Base-by-base conservation (phyloP, 192 early-diverging fungal species). In the Podila minutissima region DNA sequence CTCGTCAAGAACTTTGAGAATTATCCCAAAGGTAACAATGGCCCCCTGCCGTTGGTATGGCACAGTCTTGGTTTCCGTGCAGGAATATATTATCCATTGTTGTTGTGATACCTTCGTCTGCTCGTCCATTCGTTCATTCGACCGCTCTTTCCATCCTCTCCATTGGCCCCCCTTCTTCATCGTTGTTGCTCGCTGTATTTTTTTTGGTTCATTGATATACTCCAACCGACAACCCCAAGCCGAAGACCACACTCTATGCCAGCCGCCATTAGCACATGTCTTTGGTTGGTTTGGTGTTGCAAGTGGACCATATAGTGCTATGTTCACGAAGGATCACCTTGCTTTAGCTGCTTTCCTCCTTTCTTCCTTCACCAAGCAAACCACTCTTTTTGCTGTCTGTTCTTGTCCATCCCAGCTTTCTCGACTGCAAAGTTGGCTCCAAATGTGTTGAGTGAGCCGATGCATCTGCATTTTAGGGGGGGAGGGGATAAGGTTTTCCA, bases 1-100 rank as follows among this genome's bases (percentile, higher is more conserved):
- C 37, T 81, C 33, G 77, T 81, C 66, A 81, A 81, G 67, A 81
- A 81, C 67, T 81, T 81, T 66, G 77, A 81, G 62, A 81, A 81
- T 67, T 81, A 81, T 60, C 77, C 77, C 57, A 81, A 81, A 51
- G 77, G 77, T 81, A 72, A 77, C 12, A 46, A 46, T 46, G 41
- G 41, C 41, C 11, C 35, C 29, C n/a, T n/a, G 9, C 35, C 35
- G 35, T 37, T 37, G 0, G 35, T 8, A 37, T 37, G 35, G 15
- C 41, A 46, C 41, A 4, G 41, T 46, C 41, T 46, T 46, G 15
- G 41, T 46, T 46, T 46, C 41, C 41, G 12, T 46, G 41, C 41
- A 46, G 41, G 41, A 46, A 46, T 46, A 46, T 11, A 17, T 46
- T 17, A 13, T 46, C 3, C 41, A 46, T 4, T 46, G 13, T 46